Evolutionary conservation across 345 rosid species (phyloP), one percentile per base, ranked within the genome.

Genomic region (Trapa incisa): DNA sequence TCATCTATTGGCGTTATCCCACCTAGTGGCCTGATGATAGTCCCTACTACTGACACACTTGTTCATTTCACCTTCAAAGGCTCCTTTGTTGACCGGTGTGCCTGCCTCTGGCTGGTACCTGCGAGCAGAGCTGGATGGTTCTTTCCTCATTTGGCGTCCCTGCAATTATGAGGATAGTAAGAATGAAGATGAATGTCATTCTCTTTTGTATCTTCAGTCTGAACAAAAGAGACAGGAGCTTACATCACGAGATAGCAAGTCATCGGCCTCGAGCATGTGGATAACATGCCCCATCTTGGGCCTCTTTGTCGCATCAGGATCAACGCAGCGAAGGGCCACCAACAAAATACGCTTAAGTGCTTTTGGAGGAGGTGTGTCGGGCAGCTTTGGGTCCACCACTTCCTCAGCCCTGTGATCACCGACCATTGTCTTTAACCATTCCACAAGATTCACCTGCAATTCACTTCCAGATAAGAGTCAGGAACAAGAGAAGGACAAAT

Each of bases 201-300:
- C 29, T 22, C 29, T 22, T 22, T 22, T 22, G 29, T 22, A 22
- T 22, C 29, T 22, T 22, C 29, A 22, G 29, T 22, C 29, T 22
- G 29, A 22, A 45, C 48, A 45, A 45, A 45, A 45, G 48, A 65
- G 66, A 52, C 45, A 61, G 58, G 67, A 36, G 74, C 87, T 41
- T 83, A 88, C 98, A 70, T 93, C 90, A 36, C 79, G 89, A 74
- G 79, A 81, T 74, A 90, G 77, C 78, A 93, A 73, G 78, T 90
- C 91, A 74, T 93, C 98, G 9, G 96, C 90, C 83, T 90, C 98
- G n/a, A 93, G 96, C 98, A 90, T 90, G 85, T 93, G 98, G 77
- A 90, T 88, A 52, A 93, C 83, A 69, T 93, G 89, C 57, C 96
- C 97, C 97, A 93, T 93, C 80, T 88, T 93, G 58, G 98, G 98